Base-by-base conservation (phyloP, 352 stramenopile species). In the Albugo candida region DNA sequence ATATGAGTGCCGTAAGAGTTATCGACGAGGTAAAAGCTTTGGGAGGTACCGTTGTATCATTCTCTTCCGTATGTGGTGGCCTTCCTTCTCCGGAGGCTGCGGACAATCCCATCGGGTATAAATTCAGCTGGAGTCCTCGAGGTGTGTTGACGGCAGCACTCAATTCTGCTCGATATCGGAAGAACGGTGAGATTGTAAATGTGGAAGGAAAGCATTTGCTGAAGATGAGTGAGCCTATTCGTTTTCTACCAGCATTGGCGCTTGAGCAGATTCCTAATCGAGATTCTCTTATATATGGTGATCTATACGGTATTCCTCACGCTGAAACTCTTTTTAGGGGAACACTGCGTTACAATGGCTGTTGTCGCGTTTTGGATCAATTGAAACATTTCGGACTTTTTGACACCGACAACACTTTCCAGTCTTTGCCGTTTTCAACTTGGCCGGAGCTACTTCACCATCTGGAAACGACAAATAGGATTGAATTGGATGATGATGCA, bases 1-100 rank as follows among this genome's bases (percentile, higher is more conserved):
- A 97, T 61, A 96, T 96, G 82, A 94, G 79, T 56, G 92, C 93
- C 2, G 97, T 97, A 87, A 93, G 93, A 55, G 85, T 97, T 11
- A 97, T 98, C 48, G 83, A 97, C 55, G 72, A 97, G 61, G 83
- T 97, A 36, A 86, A 96, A 41, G 67, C 71, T 5, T 63, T 83
- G 17, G 83, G 79, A 43, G 92, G 91, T 19, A 81, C 75, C 45
- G 67, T 98, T 41, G 61, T 80, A 27, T 85, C 68, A 18, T 97
- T 98, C 61, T 89, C 75, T 27, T 97, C 87, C 16, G 78, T 97
- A 13, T 97, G 91, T 60, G 93, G 93, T 34, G 93, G 93, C 24
- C 65, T 98, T 5, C 89, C 89, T 38, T 83, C 92, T 1, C 92
- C 93, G 5, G 89, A 97, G 61, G 89, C 87, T 2, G 88, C 86